Percentiles rank a stretch among this genome's conserved stretches.
Conservation (phyloP, 208 protist species). For the Acanthamoeba triangularis region DNA sequence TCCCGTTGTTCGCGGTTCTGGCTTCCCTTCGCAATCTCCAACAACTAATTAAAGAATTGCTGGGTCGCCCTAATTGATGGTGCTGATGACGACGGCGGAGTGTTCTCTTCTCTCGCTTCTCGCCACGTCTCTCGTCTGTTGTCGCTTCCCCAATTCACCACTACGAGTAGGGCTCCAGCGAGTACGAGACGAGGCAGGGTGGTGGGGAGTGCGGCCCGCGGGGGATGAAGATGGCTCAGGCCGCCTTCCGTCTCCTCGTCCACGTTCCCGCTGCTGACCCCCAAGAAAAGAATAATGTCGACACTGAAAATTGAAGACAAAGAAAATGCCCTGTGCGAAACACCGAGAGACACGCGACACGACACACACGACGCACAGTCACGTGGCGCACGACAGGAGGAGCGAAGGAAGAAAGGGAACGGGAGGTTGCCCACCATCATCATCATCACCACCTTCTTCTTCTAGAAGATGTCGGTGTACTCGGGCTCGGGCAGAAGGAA, state of each 20-base stretch:
- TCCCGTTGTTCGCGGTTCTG: background rate
- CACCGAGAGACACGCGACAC: too few species aligned
- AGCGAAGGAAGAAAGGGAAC: too few species aligned
- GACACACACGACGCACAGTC: too few species aligned
- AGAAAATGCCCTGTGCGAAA: too few species aligned
- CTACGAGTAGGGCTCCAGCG: background rate
- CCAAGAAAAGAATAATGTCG: background rate
- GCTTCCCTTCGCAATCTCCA: background rate
- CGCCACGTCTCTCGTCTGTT: background rate
- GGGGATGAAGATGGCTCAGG: background rate
- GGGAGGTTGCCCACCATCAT: background rate
- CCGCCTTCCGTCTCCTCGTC: background rate
- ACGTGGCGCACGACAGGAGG: too few species aligned
- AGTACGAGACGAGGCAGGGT: background rate
- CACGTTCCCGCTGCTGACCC: background rate
- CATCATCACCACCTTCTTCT: background rate
- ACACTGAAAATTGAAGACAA: background rate
- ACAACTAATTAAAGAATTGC: background rate
- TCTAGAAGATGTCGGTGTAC: conserved; percentile 28
- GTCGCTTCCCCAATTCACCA: background rate
- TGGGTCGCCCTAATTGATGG: background rate
- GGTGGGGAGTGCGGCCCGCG: background rate
- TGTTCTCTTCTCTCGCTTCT: background rate
- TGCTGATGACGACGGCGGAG: background rate
- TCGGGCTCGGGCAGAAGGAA: background rate